A percentile compares a stretch with the other conserved stretches of the same genome.
Conservation (phyloP, 2,329 filamentous ascomycete genomes). For the Paecilomyces fulvus region DNA sequence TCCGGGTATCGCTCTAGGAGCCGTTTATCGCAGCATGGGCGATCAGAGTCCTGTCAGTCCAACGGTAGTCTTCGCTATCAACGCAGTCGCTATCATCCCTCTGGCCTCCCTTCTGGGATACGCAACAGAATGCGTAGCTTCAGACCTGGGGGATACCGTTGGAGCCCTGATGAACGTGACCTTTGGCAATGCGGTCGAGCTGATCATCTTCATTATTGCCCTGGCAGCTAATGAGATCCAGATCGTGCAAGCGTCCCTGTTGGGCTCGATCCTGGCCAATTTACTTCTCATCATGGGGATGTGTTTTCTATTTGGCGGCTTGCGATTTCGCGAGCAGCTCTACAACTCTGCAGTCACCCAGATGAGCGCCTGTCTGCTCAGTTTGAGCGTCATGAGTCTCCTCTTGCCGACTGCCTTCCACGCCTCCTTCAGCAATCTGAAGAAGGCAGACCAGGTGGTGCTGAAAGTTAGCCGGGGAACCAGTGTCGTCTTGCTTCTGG, state of each 20-base stretch:
- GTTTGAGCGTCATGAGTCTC: conserved; percentile 77
- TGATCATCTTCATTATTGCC: conserved; percentile 71
- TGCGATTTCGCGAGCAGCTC: conserved; percentile 79
- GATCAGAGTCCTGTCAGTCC: conserved; percentile 35
- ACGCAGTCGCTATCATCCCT: conserved; percentile 63
- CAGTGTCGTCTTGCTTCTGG: conserved; percentile 68
- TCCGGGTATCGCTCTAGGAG: conserved; percentile 21
- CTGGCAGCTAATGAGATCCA: conserved; percentile 69
- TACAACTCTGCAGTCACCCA: conserved; percentile 89
- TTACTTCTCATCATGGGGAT: conserved; percentile 78
- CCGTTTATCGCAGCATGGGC: conserved; percentile 11
- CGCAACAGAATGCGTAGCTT: conserved; percentile 65
- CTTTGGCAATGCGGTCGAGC: conserved; percentile 65
- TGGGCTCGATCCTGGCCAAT: conserved; percentile 80
- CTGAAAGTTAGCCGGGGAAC: conserved; percentile 77
- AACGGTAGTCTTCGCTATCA: conserved; percentile 59
- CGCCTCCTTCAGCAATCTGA: conserved; percentile 60
- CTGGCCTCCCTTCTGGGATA: conserved; percentile 60
- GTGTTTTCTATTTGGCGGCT: conserved; percentile 73
- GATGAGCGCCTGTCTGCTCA: conserved; percentile 84
- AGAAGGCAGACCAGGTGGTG: conserved; percentile 57
- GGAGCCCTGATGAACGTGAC: conserved; percentile 64
- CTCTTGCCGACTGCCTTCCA: conserved; percentile 84
- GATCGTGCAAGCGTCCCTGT: conserved; percentile 76
- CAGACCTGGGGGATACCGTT: conserved; percentile 59